A percentile compares a stretch with the other conserved stretches of the same genome.
Evolutionary conservation across 345 rosid genomes (phyloP).

Genomic region (Trapa incisa): DNA sequence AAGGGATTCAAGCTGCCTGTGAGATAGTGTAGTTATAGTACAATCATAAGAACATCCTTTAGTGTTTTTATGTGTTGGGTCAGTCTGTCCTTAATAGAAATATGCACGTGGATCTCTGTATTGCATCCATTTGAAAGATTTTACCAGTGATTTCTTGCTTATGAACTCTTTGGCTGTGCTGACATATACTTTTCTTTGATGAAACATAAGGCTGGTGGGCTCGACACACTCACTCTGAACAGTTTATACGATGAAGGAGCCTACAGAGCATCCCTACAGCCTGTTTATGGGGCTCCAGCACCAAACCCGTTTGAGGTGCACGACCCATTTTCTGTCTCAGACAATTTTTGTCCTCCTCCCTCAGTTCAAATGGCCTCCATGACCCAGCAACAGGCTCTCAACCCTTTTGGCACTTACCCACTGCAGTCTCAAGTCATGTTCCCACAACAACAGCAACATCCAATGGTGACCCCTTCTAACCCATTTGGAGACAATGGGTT

Average conservation of each 20-base stretch:
- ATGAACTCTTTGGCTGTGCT: not conserved
- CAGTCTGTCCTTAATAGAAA: not conserved
- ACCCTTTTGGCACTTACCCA: constrained; percentile 64
- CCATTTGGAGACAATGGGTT: constrained; percentile 17
- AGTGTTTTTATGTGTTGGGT: not conserved
- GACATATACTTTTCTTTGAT: not conserved
- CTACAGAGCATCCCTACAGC: constrained; percentile 73
- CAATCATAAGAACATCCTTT: not conserved
- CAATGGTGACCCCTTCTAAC: not conserved
- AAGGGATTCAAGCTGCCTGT: not conserved
- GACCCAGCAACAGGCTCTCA: constrained; percentile 34
- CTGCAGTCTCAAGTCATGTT: constrained; percentile 30
- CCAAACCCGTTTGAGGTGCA: constrained; percentile 86
- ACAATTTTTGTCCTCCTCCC: constrained; percentile 33
- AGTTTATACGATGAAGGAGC: constrained; percentile 80
- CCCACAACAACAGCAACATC: constrained; percentile 26
- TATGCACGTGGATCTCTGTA: too few species aligned
- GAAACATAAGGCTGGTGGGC: constrained; percentile 70
- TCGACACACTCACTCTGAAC: constrained; percentile 75
- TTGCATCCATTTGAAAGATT: not conserved
- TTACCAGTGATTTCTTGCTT: not conserved
- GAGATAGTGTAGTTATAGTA: not conserved
- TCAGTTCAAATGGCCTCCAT: constrained; percentile 44
- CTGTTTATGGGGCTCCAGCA: constrained; percentile 68
- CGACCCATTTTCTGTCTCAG: constrained; percentile 59